Evolutionary conservation across 495 filamentous ascomycete genomes (phyloP).

Genomic region (Schizothecium vesticola): DNA sequence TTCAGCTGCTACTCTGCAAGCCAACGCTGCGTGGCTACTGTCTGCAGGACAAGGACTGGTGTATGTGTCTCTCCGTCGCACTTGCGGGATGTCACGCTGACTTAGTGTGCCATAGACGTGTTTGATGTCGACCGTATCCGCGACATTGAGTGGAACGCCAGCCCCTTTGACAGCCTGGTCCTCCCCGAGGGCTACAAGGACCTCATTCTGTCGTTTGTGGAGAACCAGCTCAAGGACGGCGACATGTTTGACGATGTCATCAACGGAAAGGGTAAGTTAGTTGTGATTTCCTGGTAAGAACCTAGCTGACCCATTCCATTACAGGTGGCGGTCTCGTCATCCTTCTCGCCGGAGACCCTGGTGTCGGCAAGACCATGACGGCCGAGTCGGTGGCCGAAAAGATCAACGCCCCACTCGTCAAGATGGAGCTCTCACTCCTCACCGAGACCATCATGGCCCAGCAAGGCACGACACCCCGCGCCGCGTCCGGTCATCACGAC

Average conservation of each 20-base stretch:
- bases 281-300: too few relatives aligned
- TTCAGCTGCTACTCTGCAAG: conserved; percentile 25
- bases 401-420: conserved; percentile 20
- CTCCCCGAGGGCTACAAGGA: conserved; percentile 43
- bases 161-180: conserved; percentile 49
- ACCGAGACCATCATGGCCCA: background rate
- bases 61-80: conserved; percentile 1
- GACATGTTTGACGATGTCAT: conserved; percentile 35
- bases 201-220: conserved; percentile 43
- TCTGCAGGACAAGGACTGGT: conserved; percentile 32
- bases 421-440: conserved; percentile 19
- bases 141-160: conserved; percentile 41
- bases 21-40: conserved; percentile 28
- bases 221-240: conserved; percentile 28
- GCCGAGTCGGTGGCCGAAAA: conserved; percentile 36
- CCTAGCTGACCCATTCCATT: too few relatives aligned
- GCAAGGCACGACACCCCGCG: background rate
- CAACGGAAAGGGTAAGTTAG: conserved; percentile 44
- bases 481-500: background rate
- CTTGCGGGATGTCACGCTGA: background rate
- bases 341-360: conserved; percentile 50
- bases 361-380: conserved; percentile 53
- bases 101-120: conserved; percentile 6
- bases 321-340: conserved; percentile 25
- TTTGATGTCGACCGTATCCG: conserved; percentile 26